Conservation (phyloP, 2,329 filamentous ascomycete species). For the Exophiala sideris region DNA sequence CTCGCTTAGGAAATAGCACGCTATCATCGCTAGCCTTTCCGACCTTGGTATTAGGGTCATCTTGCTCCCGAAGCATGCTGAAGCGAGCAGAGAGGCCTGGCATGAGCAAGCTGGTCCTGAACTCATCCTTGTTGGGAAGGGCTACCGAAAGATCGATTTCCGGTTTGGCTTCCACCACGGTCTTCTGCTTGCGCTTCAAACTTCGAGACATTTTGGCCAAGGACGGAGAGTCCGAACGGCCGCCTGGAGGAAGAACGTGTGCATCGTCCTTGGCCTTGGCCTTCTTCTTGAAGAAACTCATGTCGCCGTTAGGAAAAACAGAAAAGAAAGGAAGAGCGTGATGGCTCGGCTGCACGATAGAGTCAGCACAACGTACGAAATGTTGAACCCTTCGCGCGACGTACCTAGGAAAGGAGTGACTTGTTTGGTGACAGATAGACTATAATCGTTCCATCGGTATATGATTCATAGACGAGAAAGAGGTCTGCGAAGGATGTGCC, state of each 20-base stretch:
- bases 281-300: slow-evolving; percentile 29
- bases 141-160: slow-evolving; percentile 70
- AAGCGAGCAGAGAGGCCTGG: slow-evolving; percentile 90
- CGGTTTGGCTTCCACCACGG: slow-evolving; percentile 47
- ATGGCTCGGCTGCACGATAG: slow-evolving; percentile 1
- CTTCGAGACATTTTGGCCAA: slow-evolving; percentile 23
- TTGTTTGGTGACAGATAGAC: not conserved
- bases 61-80: slow-evolving; percentile 93
- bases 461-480: not conserved
- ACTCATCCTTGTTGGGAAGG: slow-evolving; percentile 80
- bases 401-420: slow-evolving; percentile 17
- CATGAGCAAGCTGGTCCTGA: slow-evolving; percentile 94
- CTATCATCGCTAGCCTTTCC: slow-evolving; percentile 96
- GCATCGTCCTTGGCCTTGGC: slow-evolving; percentile 27
- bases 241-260: slow-evolving; percentile 19
- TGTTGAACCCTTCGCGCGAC: not conserved
- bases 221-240: slow-evolving; percentile 6
- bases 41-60: slow-evolving; percentile 82
- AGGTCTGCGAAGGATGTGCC: not conserved
- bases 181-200: slow-evolving; percentile 51
- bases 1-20: slow-evolving; percentile 76
- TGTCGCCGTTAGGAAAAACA: slow-evolving; percentile 8
- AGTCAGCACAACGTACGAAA: not conserved
- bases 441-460: slow-evolving; percentile 16
- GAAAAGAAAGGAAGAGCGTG: slow-evolving; percentile 8